Evolutionary conservation across 2,329 filamentous ascomycete species (phyloP).

Genomic region (Monilinia fructicola): DNA sequence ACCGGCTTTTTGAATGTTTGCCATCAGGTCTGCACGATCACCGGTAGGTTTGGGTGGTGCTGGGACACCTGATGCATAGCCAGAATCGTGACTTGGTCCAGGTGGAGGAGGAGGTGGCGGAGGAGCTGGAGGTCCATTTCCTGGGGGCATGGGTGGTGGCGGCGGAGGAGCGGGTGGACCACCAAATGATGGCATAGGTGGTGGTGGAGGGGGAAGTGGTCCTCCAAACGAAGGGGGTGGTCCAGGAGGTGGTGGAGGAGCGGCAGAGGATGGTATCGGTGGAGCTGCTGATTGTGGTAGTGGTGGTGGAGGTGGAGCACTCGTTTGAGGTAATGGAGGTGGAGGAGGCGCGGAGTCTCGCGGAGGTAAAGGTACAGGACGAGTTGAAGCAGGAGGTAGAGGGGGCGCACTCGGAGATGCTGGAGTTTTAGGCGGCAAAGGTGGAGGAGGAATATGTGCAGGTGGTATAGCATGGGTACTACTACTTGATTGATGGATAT

Average conservation of each 20-base stretch:
- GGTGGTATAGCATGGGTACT: constrained; percentile 44
- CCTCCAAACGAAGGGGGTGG: constrained; percentile 41
- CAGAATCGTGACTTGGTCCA: constrained; percentile 58
- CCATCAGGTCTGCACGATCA: constrained; percentile 60
- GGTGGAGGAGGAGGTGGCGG: constrained; percentile 51
- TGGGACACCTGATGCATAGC: constrained; percentile 50
- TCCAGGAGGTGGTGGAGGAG: constrained; percentile 41
- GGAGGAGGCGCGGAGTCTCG: constrained; percentile 39
- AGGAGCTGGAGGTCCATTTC: constrained; percentile 47
- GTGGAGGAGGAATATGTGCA: constrained; percentile 40
- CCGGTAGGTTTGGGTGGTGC: constrained; percentile 47
- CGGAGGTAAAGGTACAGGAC: constrained; percentile 44
- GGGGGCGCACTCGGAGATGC: constrained; percentile 49
- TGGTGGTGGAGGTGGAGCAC: constrained; percentile 44
- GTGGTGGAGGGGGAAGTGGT: constrained; percentile 46
- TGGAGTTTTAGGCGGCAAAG: constrained; percentile 48
- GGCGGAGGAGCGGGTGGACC: constrained; percentile 52
- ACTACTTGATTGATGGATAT: constrained; percentile 51
- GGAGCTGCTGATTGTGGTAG: constrained; percentile 41
- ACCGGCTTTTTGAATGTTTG: constrained; percentile 69
- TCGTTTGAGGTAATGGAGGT: constrained; percentile 41
- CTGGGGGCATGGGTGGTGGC: constrained; percentile 41
- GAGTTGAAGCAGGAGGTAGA: constrained; percentile 51
- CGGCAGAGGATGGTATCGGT: constrained; percentile 41
- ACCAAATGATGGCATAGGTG: constrained; percentile 37